Base-by-base conservation (phyloP, 106 monocot species). In the Hemerocallis citrina region DNA sequence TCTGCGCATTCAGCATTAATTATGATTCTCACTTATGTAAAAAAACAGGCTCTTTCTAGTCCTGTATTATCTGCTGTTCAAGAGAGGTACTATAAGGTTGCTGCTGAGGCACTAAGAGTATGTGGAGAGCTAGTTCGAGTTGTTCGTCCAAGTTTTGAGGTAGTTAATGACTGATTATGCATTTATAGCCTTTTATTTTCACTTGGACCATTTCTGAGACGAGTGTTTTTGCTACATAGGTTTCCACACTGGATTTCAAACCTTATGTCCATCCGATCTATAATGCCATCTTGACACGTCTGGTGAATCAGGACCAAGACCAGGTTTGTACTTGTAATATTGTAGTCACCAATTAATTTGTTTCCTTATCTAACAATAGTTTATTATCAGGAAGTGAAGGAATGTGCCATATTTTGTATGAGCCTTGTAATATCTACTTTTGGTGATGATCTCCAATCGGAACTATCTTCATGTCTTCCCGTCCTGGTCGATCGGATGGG, bases 301-400 rank as follows among this genome's bases (percentile, higher is more conserved):
- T 99, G 50, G 92, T 82, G 66, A 99, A 99, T 75, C 98, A 99
- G 51, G 98, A 99, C 71, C 98, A 99, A 75, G 98, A 99, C 72
- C 98, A 99, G 98, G 98, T 99, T 56, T 34, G 60, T 60, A n/a
- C n/a, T n/a, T 14, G 44, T 54, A 37, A 2, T 25, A n/a, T n/a
- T 56, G 11, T 59, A 37, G 22, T 31, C 55, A 9, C 34, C 13
- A 12, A 15, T 64, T 44, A 25, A n/a, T 46, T 60, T 48, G 64
- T 16, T 44, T 46, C 14, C 58, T 37, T 42, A 42, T 68, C 25
- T 68, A 56, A 68, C 16, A 21, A 15, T 55, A 31, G 5, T 35
- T 61, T 71, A 12, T 59, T 59, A 32, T 1, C 84, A 99, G 98
- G 98, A 99, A 56, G 98, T 99, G 19, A 99, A 99, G 57, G 98